Conservation (phyloP, 2,329 filamentous ascomycete species). For the Aspergillus aculeatus region DNA sequence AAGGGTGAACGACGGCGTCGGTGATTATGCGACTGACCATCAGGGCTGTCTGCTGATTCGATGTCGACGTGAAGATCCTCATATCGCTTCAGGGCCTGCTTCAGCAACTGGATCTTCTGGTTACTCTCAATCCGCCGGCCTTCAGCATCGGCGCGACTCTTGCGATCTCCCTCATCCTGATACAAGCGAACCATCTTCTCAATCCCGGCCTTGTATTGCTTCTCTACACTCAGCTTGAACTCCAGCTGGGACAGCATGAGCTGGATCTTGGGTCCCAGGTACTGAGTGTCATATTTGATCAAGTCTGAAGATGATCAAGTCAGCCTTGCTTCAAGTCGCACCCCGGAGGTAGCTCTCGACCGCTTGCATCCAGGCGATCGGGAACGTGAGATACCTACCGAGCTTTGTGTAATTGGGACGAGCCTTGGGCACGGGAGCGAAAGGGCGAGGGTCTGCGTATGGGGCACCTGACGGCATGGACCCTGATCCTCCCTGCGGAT, state of each 20-base stretch:
- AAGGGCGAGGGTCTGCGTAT: slow-evolving; percentile 70
- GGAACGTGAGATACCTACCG: slow-evolving; percentile 56
- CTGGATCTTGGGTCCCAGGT: slow-evolving; percentile 94
- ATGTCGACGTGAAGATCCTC: slow-evolving; percentile 96
- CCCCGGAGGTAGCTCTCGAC: slow-evolving; percentile 15
- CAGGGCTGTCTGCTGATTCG: slow-evolving; percentile 71
- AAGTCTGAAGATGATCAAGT: slow-evolving; percentile 61
- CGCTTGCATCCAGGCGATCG: background rate
- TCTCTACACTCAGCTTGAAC: slow-evolving; percentile 98
- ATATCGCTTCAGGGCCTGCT: slow-evolving; percentile 94
- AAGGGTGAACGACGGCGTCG: background rate
- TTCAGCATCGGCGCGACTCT: slow-evolving; percentile 90
- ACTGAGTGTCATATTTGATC: slow-evolving; percentile 96
- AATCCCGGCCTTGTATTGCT: slow-evolving; percentile 97
- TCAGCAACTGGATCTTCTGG: slow-evolving; percentile 93
- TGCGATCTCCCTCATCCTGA: slow-evolving; percentile 93
- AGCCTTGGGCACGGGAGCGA: slow-evolving; percentile 66
- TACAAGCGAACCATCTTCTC: slow-evolving; percentile 99
- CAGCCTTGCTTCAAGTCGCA: background rate
- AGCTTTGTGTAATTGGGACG: slow-evolving; percentile 94
- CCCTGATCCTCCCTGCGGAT: slow-evolving; percentile 63
- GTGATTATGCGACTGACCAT: slow-evolving; percentile 59
- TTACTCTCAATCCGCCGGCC: slow-evolving; percentile 89
- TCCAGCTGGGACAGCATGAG: slow-evolving; percentile 98
- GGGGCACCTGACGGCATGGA: slow-evolving; percentile 80